Base-by-base conservation (phyloP, 129 eudicot species). In the Flaveria brownii region DNA sequence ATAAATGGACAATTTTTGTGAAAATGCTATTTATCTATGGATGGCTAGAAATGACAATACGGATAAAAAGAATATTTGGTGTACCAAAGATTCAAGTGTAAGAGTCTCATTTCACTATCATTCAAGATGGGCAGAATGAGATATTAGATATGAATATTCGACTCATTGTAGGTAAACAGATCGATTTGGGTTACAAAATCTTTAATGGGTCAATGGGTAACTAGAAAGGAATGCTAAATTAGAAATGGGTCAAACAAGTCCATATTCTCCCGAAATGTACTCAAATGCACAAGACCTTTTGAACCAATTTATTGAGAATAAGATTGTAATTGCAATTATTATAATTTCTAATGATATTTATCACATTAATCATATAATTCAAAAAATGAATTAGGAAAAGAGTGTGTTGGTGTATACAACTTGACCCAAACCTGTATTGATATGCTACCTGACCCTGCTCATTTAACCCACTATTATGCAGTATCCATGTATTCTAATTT, bases 171-270 rank as follows among this genome's bases (percentile, higher is more conserved):
- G 28, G 63, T 56, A 56, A 56, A 56, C 4, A 12, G n/a, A 59
- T 23, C n/a, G 23, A 11, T 3, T 60, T 60, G 66, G 66, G 66
- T 23, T 1, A 60, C 11, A 23, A 16, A 23, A 61, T 61, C 17
- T 25, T 61, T 11, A 61, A 61, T 18, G 67, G 66, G 67, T 61
- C 67, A 61, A 13, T 26, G 68, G 68, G 20, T 26, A 61, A 4
- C 10, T 25, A 61, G 13, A 61, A 61, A 15, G 3, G 42, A 59
- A 2, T 22, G n/a, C 65, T 23, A 59, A 59, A 23, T 9, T 20
- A 59, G n/a, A 59, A 59, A 23, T 13, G 5, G 43, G 42, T 61
- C 33, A 59, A 59, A 11, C n/a, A 23, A 23, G 39, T 55, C 62
- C 2, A 25, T 5, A 62, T 1, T 26, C 11, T 23, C 36, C 39